Percentiles rank a stretch among this genome's conserved stretches.
These are phyloP conservation scores for Chlamydomonas sp. DNA, from an alignment of 139 green algal genomes.

Conservation along the genomic window DNA sequence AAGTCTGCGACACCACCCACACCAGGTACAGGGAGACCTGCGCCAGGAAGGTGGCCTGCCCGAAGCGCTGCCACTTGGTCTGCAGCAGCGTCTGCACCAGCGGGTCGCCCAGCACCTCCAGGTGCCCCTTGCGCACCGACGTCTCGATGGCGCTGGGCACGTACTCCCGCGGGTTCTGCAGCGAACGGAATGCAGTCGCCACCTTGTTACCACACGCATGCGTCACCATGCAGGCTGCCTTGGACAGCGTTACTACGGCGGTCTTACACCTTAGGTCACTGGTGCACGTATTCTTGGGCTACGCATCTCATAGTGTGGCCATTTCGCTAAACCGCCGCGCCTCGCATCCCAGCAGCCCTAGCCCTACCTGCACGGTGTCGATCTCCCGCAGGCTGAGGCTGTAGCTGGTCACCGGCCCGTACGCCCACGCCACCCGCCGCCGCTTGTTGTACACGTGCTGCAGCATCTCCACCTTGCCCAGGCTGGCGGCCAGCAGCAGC, in stretches of 20 bases:
- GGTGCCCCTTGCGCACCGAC: conserved; percentile 50
- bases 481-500: conserved; percentile 58
- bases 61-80: conserved; percentile 70
- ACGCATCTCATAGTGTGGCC: too few relatives aligned
- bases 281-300: too few relatives aligned
- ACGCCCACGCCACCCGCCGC: conserved; percentile 55
- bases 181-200: too few relatives aligned
- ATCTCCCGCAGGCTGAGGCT: conserved; percentile 66
- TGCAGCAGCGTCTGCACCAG: conserved; percentile 60
- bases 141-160: conserved; percentile 60
- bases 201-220: too few relatives aligned
- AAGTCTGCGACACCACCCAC: conserved; percentile 52
- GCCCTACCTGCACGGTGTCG: conserved; percentile 51
- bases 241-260: too few relatives aligned
- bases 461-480: conserved; percentile 62
- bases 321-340: too few relatives aligned
- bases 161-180: conserved; percentile 35
- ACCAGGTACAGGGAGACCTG: conserved; percentile 47
- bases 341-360: neutral
- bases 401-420: conserved; percentile 65
- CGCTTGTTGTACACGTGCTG: conserved; percentile 72
- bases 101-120: conserved; percentile 59
- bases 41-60: conserved; percentile 37
- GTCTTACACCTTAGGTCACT: too few relatives aligned
- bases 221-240: too few relatives aligned